phyloP scores from a whole-genome alignment of 2,329 filamentous ascomycete species.

The Mycocentrospora acerina region DNA sequence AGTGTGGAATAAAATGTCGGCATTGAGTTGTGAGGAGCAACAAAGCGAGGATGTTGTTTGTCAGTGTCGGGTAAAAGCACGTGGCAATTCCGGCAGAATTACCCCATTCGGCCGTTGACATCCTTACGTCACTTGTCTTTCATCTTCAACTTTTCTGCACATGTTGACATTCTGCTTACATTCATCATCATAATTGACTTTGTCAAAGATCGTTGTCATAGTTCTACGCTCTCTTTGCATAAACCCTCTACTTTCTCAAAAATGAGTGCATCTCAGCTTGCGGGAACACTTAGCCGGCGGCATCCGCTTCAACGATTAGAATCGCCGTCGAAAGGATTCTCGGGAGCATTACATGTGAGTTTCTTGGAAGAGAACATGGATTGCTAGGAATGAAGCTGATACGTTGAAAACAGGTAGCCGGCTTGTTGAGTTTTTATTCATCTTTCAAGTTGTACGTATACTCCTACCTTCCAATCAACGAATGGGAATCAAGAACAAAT shows the following conservation, averaged over 20 bases:
- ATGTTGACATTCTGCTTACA: too few species aligned
- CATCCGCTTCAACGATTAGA: constrained; percentile 67
- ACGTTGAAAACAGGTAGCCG: constrained; percentile 28
- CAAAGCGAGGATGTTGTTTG: too few species aligned
- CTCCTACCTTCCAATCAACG: not conserved
- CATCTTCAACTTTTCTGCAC: too few species aligned
- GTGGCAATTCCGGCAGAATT: too few species aligned
- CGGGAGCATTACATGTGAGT: constrained; percentile 61
- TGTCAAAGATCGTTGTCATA: too few species aligned
- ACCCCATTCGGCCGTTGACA: too few species aligned
- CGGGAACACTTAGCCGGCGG: constrained; percentile 31
- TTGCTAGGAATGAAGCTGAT: constrained; percentile 1
- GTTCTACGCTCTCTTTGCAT: too few species aligned
- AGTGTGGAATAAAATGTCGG: not conserved
- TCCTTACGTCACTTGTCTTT: too few species aligned
- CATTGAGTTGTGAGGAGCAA: too few species aligned
- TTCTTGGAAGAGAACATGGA: not conserved
- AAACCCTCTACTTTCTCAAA: not conserved
- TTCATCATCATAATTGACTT: too few species aligned
- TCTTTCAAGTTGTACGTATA: constrained; percentile 45
- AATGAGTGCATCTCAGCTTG: constrained; percentile 19
- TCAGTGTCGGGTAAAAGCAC: too few species aligned
- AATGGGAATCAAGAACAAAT: not conserved
- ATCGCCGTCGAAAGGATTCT: constrained; percentile 65
- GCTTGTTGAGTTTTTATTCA: constrained; percentile 49